These are phyloP conservation scores for Phialophora expanda DNA, from an alignment of 2,329 filamentous ascomycete genomes.

Conservation along the genomic window DNA sequence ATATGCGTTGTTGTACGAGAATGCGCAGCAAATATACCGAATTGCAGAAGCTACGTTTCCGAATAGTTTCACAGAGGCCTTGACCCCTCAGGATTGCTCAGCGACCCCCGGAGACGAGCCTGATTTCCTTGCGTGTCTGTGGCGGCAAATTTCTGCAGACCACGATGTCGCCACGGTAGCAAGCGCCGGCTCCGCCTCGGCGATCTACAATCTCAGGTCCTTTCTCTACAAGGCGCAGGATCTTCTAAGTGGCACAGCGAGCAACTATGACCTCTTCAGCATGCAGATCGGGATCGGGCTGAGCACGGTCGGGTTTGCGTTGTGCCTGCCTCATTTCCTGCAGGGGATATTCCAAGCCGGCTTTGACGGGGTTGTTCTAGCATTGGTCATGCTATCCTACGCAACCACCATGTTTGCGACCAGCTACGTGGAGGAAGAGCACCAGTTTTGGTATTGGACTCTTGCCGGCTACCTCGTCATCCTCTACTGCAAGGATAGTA, in stretches of 20 bases:
- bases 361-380: constrained; percentile 47
- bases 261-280: constrained; percentile 79
- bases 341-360: constrained; percentile 15
- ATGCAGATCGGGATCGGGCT: constrained; percentile 57
- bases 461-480: constrained; percentile 58
- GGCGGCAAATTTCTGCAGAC: constrained; percentile 53
- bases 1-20: constrained; percentile 72
- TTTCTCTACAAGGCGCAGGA: constrained; percentile 77
- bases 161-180: background rate
- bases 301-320: constrained; percentile 41
- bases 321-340: constrained; percentile 38
- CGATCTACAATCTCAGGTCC: constrained; percentile 15
- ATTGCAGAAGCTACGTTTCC: constrained; percentile 77
- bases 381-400: constrained; percentile 66
- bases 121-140: constrained; percentile 70
- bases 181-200: background rate
- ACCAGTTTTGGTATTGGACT: constrained; percentile 98
- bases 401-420: constrained; percentile 95
- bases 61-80: constrained; percentile 47
- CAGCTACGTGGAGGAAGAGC: constrained; percentile 97
- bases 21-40: constrained; percentile 78
- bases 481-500: constrained; percentile 42
- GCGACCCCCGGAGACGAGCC: constrained; percentile 45
- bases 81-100: constrained; percentile 38
- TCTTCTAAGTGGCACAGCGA: constrained; percentile 85